phyloP scores from a whole-genome alignment of 805 yeast species.

The Sungouiozyma ichnusensis region DNA sequence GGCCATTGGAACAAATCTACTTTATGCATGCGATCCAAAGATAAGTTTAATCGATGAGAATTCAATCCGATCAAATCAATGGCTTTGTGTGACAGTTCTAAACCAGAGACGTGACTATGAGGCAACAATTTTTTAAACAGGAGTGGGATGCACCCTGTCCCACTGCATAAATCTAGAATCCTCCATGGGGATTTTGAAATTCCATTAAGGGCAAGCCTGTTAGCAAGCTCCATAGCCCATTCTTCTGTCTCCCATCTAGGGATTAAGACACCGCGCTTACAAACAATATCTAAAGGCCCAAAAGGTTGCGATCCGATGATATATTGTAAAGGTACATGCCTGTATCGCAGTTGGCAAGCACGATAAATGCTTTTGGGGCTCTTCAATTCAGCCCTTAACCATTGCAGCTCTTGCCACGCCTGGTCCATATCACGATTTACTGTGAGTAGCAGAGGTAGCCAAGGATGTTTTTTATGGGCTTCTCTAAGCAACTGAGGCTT shows the following conservation, averaged over 20 bases:
- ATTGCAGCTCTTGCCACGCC: constrained; percentile 19
- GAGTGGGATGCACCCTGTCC: constrained; percentile 79
- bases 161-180: constrained; percentile 70
- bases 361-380: neutral
- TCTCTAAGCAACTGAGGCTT: constrained; percentile 8
- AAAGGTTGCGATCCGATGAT: constrained; percentile 82
- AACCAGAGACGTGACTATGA: neutral
- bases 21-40: neutral
- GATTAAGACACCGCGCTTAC: constrained; percentile 60
- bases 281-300: constrained; percentile 51
- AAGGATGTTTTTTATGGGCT: constrained; percentile 10
- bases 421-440: constrained; percentile 18
- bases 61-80: neutral
- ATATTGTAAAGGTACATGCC: constrained; percentile 68
- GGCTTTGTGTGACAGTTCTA: neutral
- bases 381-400: constrained; percentile 18
- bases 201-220: neutral
- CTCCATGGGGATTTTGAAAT: constrained; percentile 4
- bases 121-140: neutral
- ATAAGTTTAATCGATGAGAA: neutral
- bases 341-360: constrained; percentile 47
- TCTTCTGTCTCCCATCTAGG: constrained; percentile 97
- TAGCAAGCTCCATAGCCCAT: constrained; percentile 49
- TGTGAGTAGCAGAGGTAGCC: constrained; percentile 20
- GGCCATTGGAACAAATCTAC: neutral